These are phyloP conservation scores for Yamadazyma oceani DNA, from an alignment of 1,139 yeast species.

Conservation along the genomic window DNA sequence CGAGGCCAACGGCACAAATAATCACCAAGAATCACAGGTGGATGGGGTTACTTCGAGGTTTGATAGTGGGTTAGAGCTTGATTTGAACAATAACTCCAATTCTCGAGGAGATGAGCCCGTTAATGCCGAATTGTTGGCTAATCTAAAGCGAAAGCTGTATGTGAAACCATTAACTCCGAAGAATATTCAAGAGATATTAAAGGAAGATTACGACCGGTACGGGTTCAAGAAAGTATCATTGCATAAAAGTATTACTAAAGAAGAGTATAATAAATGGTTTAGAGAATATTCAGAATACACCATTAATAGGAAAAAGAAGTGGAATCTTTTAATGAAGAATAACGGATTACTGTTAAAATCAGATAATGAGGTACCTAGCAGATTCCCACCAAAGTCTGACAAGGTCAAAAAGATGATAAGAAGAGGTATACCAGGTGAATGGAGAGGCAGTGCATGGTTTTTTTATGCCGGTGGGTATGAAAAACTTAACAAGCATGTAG, in stretches of 20 bases:
- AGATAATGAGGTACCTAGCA: slow-evolving; percentile 35
- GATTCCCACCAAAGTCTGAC: slow-evolving; percentile 85
- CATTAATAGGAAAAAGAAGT: slow-evolving; percentile 65
- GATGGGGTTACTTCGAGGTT: neutral
- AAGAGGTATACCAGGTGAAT: slow-evolving; percentile 93
- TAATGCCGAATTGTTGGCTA: slow-evolving; percentile 10
- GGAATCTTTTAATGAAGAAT: slow-evolving; percentile 66
- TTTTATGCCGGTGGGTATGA: slow-evolving; percentile 92
- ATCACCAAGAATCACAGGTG: neutral
- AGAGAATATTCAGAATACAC: slow-evolving; percentile 61
- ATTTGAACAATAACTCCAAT: neutral
- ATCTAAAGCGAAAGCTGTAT: slow-evolving; percentile 14
- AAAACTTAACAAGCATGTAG: slow-evolving; percentile 62
- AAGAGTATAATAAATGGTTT: slow-evolving; percentile 79
- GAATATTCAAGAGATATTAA: slow-evolving; percentile 18
- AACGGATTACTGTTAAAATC: slow-evolving; percentile 53
- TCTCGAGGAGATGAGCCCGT: slow-evolving; percentile 4
- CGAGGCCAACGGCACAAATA: neutral
- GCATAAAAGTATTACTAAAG: slow-evolving; percentile 43
- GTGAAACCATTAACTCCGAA: slow-evolving; percentile 14
- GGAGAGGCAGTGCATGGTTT: slow-evolving; percentile 98
- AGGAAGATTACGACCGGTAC: slow-evolving; percentile 64
- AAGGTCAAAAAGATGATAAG: slow-evolving; percentile 80
- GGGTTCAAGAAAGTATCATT: slow-evolving; percentile 75
- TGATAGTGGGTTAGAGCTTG: slow-evolving; percentile 3